Percentiles rank a stretch among this genome's conserved stretches.
Evolutionary conservation across 306 rosid species (phyloP).

Genomic region (Cucurbita pepo): DNA sequence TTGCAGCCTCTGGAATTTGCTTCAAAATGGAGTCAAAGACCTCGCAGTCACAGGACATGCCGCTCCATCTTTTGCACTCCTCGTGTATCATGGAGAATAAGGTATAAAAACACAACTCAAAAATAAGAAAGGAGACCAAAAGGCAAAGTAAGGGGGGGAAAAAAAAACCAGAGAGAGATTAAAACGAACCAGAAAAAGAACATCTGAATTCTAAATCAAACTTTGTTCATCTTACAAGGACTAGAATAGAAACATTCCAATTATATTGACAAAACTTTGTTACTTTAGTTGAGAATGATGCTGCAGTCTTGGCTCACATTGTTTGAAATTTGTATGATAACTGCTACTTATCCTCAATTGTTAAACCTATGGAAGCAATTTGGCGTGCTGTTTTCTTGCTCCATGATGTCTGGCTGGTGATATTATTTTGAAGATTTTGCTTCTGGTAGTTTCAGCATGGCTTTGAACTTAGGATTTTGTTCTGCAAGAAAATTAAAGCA

Average conservation of each 20-base stretch:
- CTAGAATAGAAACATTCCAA: neutral
- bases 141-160: neutral
- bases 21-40: constrained; percentile 99
- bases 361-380: neutral
- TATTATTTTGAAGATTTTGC: neutral
- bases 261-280: constrained; percentile 6
- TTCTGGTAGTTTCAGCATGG: neutral
- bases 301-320: neutral
- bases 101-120: constrained; percentile 50
- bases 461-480: neutral
- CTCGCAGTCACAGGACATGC: constrained; percentile 46
- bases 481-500: neutral
- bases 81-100: constrained; percentile 96
- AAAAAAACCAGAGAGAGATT: neutral
- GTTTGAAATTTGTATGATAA: neutral
- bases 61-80: constrained; percentile 85
- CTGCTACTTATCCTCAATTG: neutral
- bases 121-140: constrained; percentile 5
- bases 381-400: neutral
- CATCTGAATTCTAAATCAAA: neutral
- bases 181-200: neutral
- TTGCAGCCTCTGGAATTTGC: constrained; percentile 70
- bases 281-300: constrained; percentile 1
- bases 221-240: neutral
- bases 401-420: neutral